These are phyloP conservation scores for Powellomyces hirtus DNA, from an alignment of 192 early-diverging fungal species.

Conservation along the genomic window DNA sequence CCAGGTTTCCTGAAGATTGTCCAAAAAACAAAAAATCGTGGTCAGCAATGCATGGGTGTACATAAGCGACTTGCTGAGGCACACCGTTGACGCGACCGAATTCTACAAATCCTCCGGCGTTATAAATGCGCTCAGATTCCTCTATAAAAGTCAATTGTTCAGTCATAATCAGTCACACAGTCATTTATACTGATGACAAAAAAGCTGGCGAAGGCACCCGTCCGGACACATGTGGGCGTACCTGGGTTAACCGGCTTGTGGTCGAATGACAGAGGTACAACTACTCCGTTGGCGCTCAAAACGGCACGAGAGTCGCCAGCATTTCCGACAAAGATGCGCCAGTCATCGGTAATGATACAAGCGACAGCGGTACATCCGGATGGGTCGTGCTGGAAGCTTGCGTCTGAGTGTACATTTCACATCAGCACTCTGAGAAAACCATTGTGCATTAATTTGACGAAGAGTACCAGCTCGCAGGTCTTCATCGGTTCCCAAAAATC, in stretches of 20 bases:
- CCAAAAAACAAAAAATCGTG: neutral
- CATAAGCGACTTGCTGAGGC: neutral
- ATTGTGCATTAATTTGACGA: too few relatives aligned
- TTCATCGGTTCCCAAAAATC: constrained; percentile 77
- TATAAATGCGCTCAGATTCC: constrained; percentile 81
- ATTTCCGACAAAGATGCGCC: constrained; percentile 80
- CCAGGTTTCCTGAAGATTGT: constrained; percentile 94
- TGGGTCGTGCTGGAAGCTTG: constrained; percentile 74
- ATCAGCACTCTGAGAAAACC: too few relatives aligned
- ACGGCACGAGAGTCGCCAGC: constrained; percentile 96
- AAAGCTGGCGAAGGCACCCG: too few relatives aligned
- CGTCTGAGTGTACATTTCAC: constrained; percentile 63
- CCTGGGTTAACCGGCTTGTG: constrained; percentile 90
- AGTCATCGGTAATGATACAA: constrained; percentile 79
- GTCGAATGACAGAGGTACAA: constrained; percentile 80
- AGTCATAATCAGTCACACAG: neutral
- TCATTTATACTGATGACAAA: too few relatives aligned
- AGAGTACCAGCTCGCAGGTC: constrained; percentile 67
- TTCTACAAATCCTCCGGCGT: constrained; percentile 96
- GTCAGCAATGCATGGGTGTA: neutral
- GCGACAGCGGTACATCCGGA: constrained; percentile 98
- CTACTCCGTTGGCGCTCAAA: constrained; percentile 74
- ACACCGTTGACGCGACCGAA: constrained; percentile 96
- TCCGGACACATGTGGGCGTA: too few relatives aligned
- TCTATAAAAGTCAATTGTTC: constrained; percentile 25